Percentiles rank a stretch among this genome's conserved stretches.
Evolutionary conservation across 495 filamentous ascomycete genomes (phyloP).

Genomic region (Trichoderma orchidacearum): DNA sequence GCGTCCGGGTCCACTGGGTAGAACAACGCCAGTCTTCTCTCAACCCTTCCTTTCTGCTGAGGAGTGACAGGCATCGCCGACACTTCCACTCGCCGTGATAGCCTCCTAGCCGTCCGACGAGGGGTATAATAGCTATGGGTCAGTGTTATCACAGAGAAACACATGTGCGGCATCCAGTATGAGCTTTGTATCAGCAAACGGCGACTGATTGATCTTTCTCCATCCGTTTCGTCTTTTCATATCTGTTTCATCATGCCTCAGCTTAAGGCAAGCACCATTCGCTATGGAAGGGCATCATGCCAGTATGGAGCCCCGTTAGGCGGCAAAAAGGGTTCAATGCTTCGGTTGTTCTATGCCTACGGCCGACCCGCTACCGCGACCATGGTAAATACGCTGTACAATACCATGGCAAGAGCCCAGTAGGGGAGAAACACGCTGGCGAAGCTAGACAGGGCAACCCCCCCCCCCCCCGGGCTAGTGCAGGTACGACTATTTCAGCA

Average conservation of each 20-base stretch:
- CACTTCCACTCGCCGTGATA: background rate
- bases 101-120: background rate
- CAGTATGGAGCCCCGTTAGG: background rate
- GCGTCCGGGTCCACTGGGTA: background rate
- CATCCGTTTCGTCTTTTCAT: background rate
- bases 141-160: too few relatives aligned
- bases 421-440: background rate
- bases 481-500: background rate
- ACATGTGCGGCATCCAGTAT: too few relatives aligned
- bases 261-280: background rate
- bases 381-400: background rate
- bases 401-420: background rate
- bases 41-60: background rate
- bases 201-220: too few relatives aligned
- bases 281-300: background rate
- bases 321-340: background rate
- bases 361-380: background rate
- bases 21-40: constrained; percentile 1
- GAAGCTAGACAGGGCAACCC: background rate
- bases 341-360: background rate
- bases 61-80: background rate
- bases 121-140: too few relatives aligned
- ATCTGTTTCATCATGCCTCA: background rate
- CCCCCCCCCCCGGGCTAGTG: background rate
- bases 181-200: background rate